These are phyloP conservation scores for Viola pubescens DNA, from an alignment of 441 rosid genomes.

Conservation along the genomic window DNA sequence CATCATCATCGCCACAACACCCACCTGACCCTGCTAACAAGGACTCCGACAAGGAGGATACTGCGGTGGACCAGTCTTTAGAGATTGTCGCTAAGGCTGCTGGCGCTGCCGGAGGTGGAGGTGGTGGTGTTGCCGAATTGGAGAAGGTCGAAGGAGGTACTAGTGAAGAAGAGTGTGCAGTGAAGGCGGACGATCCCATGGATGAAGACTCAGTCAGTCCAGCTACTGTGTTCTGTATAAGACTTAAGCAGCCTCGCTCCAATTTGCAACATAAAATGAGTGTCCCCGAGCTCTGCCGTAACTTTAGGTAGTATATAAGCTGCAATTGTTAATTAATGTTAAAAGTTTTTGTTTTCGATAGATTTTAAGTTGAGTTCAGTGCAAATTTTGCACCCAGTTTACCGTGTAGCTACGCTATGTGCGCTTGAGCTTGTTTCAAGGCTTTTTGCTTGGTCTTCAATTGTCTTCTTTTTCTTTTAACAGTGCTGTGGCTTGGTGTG, in stretches of 20 bases:
- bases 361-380: not conserved
- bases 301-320: conserved; percentile 50
- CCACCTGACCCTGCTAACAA: conserved; percentile 18
- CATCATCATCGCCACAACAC: conserved; percentile 20
- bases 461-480: conserved; percentile 4
- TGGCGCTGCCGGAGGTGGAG: conserved; percentile 15
- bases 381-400: too few relatives aligned
- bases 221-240: conserved; percentile 76
- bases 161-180: conserved; percentile 24
- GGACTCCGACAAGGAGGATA: conserved; percentile 15
- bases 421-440: not conserved
- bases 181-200: conserved; percentile 53
- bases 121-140: conserved; percentile 5
- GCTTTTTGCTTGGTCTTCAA: not conserved
- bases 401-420: not conserved
- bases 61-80: conserved; percentile 30
- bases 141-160: conserved; percentile 16
- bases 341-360: not conserved
- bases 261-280: conserved; percentile 77
- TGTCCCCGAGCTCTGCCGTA: conserved; percentile 82
- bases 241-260: conserved; percentile 81
- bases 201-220: conserved; percentile 75
- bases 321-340: not conserved
- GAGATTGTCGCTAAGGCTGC: conserved; percentile 14
- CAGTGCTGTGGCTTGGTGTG: conserved; percentile 99